These are phyloP conservation scores for Globisporangium abappressorium DNA, from an alignment of 352 stramenopile species.

Conservation along the genomic window DNA sequence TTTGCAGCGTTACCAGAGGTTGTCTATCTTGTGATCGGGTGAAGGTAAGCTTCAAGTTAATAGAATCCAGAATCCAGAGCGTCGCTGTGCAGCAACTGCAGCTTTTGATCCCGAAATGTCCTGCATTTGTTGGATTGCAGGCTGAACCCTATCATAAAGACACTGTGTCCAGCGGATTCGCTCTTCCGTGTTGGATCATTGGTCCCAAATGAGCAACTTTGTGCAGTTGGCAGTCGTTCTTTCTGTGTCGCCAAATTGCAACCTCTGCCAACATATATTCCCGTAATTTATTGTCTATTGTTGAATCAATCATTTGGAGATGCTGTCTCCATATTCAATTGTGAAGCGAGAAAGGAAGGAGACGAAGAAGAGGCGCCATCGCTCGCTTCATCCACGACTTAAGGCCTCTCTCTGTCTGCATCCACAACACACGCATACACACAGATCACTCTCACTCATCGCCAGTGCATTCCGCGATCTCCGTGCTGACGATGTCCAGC, in stretches of 20 bases:
- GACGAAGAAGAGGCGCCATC: not conserved
- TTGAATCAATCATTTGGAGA: constrained; percentile 5
- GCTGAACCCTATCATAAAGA: not conserved
- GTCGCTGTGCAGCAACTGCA: not conserved
- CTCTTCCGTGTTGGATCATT: not conserved
- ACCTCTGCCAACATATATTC: not conserved
- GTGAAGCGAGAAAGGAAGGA: not conserved
- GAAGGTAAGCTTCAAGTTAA: not conserved
- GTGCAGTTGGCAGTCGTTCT: not conserved
- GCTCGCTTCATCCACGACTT: not conserved
- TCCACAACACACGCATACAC: not conserved
- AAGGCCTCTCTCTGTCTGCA: not conserved
- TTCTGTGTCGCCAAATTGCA: constrained; percentile 1
- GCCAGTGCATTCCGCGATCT: not conserved
- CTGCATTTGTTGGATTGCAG: not conserved
- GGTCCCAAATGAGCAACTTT: not conserved
- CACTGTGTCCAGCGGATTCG: not conserved
- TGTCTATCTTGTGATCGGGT: not conserved
- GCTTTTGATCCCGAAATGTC: not conserved
- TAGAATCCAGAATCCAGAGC: not conserved
- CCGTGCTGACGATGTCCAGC: constrained; percentile 2
- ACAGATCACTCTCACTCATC: not conserved
- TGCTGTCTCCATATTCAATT: constrained; percentile 3
- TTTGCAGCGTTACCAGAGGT: too few species aligned
- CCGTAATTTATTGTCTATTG: constrained; percentile 6